Base-by-base conservation (phyloP, 2,329 filamentous ascomycete genomes). In the Xylariaceae sp. region DNA sequence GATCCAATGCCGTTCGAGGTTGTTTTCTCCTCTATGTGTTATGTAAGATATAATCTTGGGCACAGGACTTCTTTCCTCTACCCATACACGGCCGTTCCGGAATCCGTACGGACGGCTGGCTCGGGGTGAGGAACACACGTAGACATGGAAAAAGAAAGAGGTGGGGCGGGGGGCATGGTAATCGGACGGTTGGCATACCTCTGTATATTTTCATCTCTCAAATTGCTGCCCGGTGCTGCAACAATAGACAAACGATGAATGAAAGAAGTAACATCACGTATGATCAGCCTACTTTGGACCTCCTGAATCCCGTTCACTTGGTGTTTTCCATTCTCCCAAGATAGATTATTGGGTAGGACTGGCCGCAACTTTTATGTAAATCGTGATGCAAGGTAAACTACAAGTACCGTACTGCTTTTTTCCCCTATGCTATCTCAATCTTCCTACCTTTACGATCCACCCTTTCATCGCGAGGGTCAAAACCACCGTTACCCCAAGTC, bases 401-500 rank as follows among this genome's bases (percentile, higher is more conserved):
- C 53, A 53, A 18, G 39, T 39, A 21, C 12, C 48, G 42, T 18
- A 32, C 26, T 49, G 15, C 36, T 51, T 37, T 46, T 4, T 13
- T 18, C 34, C 16, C 16, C 13, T 34, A 53, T 47, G 47, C 60
- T 62, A 16, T 68, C 58, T 77, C 79, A 57, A 83, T 80, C 60
- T 81, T 83, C 64, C 85, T 84, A 1, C 92, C 91, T 73, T 96
- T 96, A 62, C 87, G 81, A 70, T 92, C 88, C 8, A 96, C 91
- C 59, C 92, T 80, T 70, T 88, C 83, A 71, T 97, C 94, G 46
- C 88, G 80, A 0, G 92, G 92, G 73, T 97, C 90, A 69, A 97
- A 97, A 0, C 92, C 94, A 1, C 92, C 92, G 61, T 92, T 89
- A 0, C 92, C 94, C 90, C 91, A 97, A 16, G 87, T 83, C 9